Percentiles rank a stretch among this genome's conserved stretches.
Evolutionary conservation across 1,139 yeast genomes (phyloP).

Genomic region (Spathaspora sp.): DNA sequence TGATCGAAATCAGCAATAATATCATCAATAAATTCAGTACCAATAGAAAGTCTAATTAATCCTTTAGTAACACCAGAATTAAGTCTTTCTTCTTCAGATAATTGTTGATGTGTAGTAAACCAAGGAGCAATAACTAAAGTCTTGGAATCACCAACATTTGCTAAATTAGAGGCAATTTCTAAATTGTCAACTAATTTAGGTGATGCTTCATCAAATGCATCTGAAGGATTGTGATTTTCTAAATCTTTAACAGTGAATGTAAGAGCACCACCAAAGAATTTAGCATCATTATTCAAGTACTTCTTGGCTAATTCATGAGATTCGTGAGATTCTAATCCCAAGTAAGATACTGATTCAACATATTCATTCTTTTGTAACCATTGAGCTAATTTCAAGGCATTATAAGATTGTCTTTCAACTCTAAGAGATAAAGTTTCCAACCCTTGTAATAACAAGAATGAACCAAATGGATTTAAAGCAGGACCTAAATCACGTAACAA

Average conservation of each 20-base stretch:
- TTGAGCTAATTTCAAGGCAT: constrained; percentile 79
- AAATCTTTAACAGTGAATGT: constrained; percentile 83
- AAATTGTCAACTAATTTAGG: constrained; percentile 80
- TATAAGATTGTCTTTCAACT: constrained; percentile 86
- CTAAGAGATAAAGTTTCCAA: constrained; percentile 91
- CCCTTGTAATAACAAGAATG: constrained; percentile 86
- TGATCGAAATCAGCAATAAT: constrained; percentile 84
- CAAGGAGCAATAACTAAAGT: constrained; percentile 94
- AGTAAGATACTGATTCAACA: constrained; percentile 87
- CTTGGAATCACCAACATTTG: constrained; percentile 95
- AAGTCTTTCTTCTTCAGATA: constrained; percentile 73
- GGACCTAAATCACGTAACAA: constrained; percentile 93
- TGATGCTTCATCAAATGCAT: constrained; percentile 70
- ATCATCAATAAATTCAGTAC: constrained; percentile 88
- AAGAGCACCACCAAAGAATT: constrained; percentile 76
- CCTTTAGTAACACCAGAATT: constrained; percentile 87
- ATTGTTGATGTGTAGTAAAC: constrained; percentile 93
- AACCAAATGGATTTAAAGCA: constrained; percentile 80
- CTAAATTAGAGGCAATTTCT: constrained; percentile 85
- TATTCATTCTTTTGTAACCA: constrained; percentile 70
- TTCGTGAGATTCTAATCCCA: constrained; percentile 83
- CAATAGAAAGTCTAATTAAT: constrained; percentile 83
- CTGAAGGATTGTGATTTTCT: constrained; percentile 36
- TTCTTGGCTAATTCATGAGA: constrained; percentile 81
- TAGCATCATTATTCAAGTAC: constrained; percentile 61